Conservation (phyloP, 1,284 basidiomycete genomes). For the Leccinum pseudoinsigne region DNA sequence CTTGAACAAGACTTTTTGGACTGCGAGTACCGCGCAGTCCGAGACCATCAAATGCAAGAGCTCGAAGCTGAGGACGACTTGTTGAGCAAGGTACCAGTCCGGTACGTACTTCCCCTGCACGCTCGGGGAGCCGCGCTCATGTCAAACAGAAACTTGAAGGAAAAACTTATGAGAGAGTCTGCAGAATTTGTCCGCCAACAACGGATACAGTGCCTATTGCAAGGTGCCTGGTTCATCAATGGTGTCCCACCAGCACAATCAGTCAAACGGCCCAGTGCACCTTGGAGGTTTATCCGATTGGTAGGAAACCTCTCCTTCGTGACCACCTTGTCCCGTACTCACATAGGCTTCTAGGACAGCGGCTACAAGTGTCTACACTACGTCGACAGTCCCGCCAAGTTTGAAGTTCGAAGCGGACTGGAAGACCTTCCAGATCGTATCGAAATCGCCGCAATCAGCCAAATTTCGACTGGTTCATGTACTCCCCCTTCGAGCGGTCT, state of each 20-base stretch:
- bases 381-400: constrained; percentile 76
- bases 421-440: constrained; percentile 88
- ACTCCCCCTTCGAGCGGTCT: constrained; percentile 62
- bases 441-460: constrained; percentile 76
- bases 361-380: constrained; percentile 81
- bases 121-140: constrained; percentile 8
- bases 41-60: constrained; percentile 94
- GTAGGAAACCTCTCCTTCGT: constrained; percentile 38
- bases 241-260: constrained; percentile 54
- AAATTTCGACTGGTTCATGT: constrained; percentile 80
- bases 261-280: constrained; percentile 54
- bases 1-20: constrained; percentile 86
- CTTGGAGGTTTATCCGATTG: constrained; percentile 80
- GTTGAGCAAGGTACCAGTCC: constrained; percentile 79
- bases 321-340: constrained; percentile 5
- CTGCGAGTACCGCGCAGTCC: constrained; percentile 83
- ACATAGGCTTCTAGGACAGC: constrained; percentile 53
- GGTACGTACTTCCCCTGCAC: constrained; percentile 47
- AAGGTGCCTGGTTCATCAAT: constrained; percentile 92
- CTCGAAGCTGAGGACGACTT: constrained; percentile 91
- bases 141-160: constrained; percentile 72
- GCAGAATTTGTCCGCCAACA: constrained; percentile 93
- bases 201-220: constrained; percentile 82
- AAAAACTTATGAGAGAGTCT: constrained; percentile 88
- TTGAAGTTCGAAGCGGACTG: constrained; percentile 74